phyloP scores from a whole-genome alignment of 805 yeast species.

The Pichia paraexigua region DNA sequence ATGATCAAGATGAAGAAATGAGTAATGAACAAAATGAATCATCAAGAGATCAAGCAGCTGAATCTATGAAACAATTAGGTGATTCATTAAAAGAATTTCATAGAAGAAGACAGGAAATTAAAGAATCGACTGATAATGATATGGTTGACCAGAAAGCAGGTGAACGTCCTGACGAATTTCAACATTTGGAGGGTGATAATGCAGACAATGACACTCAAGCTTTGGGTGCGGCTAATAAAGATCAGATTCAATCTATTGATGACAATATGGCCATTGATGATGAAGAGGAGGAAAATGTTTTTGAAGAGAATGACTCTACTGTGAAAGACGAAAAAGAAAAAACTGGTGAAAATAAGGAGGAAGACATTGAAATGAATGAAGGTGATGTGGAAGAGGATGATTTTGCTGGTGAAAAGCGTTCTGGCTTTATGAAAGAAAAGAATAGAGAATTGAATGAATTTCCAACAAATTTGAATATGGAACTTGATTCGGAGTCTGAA shows the following conservation, averaged over 20 bases:
- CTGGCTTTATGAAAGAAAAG: slow-evolving; percentile 19
- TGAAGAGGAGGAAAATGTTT: slow-evolving; percentile 32
- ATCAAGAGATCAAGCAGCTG: slow-evolving; percentile 60
- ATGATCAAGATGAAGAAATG: slow-evolving; percentile 34
- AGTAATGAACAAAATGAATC: slow-evolving; percentile 45
- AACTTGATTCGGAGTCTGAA: slow-evolving; percentile 28
- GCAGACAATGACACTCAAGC: slow-evolving; percentile 84
- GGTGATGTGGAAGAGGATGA: slow-evolving; percentile 17
- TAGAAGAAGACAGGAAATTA: slow-evolving; percentile 80
- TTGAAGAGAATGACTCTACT: slow-evolving; percentile 13
- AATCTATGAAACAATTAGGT: slow-evolving; percentile 81
- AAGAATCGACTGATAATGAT: slow-evolving; percentile 53
- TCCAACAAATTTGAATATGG: slow-evolving; percentile 35
- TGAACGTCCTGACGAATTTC: slow-evolving; percentile 77
- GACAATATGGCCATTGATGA: slow-evolving; percentile 81
- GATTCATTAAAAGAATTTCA: slow-evolving; percentile 89
- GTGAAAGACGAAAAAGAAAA: slow-evolving; percentile 25
- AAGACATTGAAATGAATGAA: slow-evolving; percentile 26
- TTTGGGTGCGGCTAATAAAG: slow-evolving; percentile 79
- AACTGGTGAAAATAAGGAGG: slow-evolving; percentile 16
- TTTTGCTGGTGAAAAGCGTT: slow-evolving; percentile 12
- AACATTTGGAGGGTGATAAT: slow-evolving; percentile 73
- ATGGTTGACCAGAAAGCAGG: slow-evolving; percentile 47
- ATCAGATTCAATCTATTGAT: slow-evolving; percentile 67
- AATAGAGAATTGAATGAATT: slow-evolving; percentile 22